Evolutionary conservation across 352 stramenopile genomes (phyloP).

Genomic region (Saprolegnia diclina): DNA sequence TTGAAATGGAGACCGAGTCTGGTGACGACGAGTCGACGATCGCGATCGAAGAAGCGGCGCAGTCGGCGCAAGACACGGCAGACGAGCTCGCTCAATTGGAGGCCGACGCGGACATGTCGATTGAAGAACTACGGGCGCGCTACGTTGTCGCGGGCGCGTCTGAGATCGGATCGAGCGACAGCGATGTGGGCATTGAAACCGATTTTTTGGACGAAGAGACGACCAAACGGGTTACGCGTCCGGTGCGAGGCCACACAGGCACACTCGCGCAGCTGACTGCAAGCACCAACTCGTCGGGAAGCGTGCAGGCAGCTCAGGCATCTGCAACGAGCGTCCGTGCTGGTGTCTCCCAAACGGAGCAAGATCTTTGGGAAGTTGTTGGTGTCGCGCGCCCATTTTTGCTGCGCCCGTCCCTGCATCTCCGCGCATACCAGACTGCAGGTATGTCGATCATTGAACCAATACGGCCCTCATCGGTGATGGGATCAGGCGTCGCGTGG

Average conservation of each 20-base stretch:
- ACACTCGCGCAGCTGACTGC: not conserved
- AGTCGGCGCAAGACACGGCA: slow-evolving; percentile 32
- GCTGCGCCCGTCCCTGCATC: slow-evolving; percentile 51
- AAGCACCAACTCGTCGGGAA: not conserved
- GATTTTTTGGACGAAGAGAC: slow-evolving; percentile 27
- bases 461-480: not conserved
- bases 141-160: slow-evolving; percentile 34
- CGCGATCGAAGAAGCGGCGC: slow-evolving; percentile 52
- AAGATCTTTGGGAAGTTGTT: slow-evolving; percentile 9
- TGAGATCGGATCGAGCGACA: slow-evolving; percentile 26
- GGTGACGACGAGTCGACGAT: slow-evolving; percentile 79
- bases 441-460: slow-evolving; percentile 23
- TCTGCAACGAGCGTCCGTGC: not conserved
- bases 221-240: not conserved
- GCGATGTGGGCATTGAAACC: slow-evolving; percentile 19
- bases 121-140: slow-evolving; percentile 79
- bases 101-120: slow-evolving; percentile 77
- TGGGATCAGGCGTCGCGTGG: slow-evolving; percentile 91
- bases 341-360: not conserved
- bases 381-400: slow-evolving; percentile 45
- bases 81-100: slow-evolving; percentile 76
- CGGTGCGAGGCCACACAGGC: no score
- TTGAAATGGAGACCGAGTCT: slow-evolving; percentile 32
- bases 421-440: slow-evolving; percentile 75
- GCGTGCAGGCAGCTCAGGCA: not conserved